A percentile compares a stretch with the other conserved stretches of the same genome.
These are phyloP conservation scores for Prototheca wickerhamii DNA, from an alignment of 163 green algal species.

Conservation along the genomic window DNA sequence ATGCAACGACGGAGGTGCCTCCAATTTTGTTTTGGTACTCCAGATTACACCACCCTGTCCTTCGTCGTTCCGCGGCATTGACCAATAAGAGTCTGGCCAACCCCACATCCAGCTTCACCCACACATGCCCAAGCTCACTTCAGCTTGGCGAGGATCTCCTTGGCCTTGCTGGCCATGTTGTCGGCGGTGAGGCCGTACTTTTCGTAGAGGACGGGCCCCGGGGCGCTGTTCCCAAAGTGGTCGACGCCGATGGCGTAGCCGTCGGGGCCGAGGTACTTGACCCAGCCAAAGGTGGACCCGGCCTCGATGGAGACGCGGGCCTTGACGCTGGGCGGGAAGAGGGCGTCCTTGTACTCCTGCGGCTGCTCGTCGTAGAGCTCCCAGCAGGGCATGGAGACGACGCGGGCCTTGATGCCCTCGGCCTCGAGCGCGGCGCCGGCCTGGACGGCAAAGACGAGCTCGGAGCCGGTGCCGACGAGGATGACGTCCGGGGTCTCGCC, in stretches of 20 bases:
- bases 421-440: conserved; percentile 71
- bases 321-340: conserved; percentile 64
- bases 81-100: background rate
- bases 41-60: too few species aligned
- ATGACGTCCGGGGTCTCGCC: conserved; percentile 72
- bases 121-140: background rate
- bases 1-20: too few species aligned
- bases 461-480: conserved; percentile 76
- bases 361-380: conserved; percentile 95
- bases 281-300: conserved; percentile 87
- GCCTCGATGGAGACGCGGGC: conserved; percentile 88
- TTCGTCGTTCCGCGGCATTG: too few species aligned
- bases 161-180: conserved; percentile 61
- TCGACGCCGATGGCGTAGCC: conserved; percentile 87
- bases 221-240: conserved; percentile 87
- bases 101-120: background rate
- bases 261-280: conserved; percentile 73
- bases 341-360: conserved; percentile 65
- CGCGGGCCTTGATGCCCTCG: conserved; percentile 63
- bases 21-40: too few species aligned
- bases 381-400: conserved; percentile 91
- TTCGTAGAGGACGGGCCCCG: conserved; percentile 67
- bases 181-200: conserved; percentile 90
- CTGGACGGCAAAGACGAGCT: conserved; percentile 80
- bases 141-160: conserved; percentile 28